Percentiles rank a stretch among this genome's conserved stretches.
Evolutionary conservation across 192 early-diverging fungal genomes (phyloP).

Genomic region (Funneliformis geosporum): DNA sequence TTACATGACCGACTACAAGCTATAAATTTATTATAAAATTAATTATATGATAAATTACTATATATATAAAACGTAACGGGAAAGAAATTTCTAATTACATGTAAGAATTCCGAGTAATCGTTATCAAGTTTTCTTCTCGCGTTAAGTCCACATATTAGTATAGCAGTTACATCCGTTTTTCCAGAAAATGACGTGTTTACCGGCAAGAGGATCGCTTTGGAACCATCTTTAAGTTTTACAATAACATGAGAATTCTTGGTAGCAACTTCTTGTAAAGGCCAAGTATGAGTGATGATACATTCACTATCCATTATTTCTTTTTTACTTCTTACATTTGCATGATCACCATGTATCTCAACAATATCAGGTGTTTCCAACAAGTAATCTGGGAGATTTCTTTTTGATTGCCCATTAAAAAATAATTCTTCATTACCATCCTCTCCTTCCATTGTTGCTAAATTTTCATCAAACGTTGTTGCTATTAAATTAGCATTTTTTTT

Average conservation of each 20-base stretch:
- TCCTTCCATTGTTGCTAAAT: background rate
- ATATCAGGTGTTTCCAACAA: background rate
- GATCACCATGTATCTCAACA: background rate
- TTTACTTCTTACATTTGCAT: background rate
- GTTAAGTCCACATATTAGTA: slow-evolving; percentile 26
- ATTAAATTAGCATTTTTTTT: background rate
- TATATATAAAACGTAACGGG: background rate
- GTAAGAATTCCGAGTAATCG: slow-evolving; percentile 37
- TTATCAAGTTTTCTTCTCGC: background rate
- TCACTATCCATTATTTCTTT: background rate
- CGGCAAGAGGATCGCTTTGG: slow-evolving; percentile 3
- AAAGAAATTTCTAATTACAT: slow-evolving; percentile 13
- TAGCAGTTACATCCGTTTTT: background rate
- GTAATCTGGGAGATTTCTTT: slow-evolving; percentile 12
- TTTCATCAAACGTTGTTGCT: slow-evolving; percentile 25
- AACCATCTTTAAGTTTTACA: background rate
- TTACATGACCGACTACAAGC: slow-evolving; percentile 40
- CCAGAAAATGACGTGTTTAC: slow-evolving; percentile 5
- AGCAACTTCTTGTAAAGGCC: background rate
- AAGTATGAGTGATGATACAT: background rate
- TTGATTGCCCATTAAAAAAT: background rate
- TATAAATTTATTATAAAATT: background rate
- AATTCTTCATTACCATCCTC: slow-evolving; percentile 22
- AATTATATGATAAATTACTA: background rate
- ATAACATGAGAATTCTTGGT: background rate